Base-by-base conservation (phyloP, 805 yeast genomes). In the Candida anglica region DNA sequence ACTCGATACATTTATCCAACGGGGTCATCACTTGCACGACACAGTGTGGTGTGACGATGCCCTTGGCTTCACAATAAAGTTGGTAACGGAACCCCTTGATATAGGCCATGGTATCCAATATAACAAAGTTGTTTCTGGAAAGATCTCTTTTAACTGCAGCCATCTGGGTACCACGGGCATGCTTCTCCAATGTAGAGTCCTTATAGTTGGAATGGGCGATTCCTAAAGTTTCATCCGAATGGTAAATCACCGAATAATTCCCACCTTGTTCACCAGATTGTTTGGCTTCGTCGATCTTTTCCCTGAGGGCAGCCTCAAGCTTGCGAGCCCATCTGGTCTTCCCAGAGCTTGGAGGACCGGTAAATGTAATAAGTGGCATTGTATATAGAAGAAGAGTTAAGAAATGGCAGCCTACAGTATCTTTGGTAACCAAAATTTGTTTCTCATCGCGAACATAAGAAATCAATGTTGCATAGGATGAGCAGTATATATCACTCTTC, bases 11-110 rank as follows among this genome's bases (percentile, higher is more conserved):
- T 11, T 63, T 63, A 1, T 75, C 81, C 4, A 72, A 44, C 0
- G 96, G 81, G 13, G 84, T 76, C 47, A 88, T 73, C 1, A 85
- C 81, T 41, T 91, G 89, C 2, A 91, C 66, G 24, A 89, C 84
- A 50, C 94, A 83, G 42, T 86, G 82, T 2, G 93, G 80, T 1
- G 97, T 88, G 13, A 79, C 71, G 18, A 79, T 66, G 1, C 87
- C 82, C 54, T 89, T 91, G 24, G 96, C 89, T 56, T 93, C 98
- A 58, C 97, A 89, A 56, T 78, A 88, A 34, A 93, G 66, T 58
- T 93, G 98, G 59, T 93, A 93, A 40, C 98, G 68, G 56, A 89
- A 88, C 0, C 98, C 98, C 53, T 93, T 93, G 48, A 93, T 93
- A 54, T 93, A 93, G 26, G 86, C 79, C 48, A 88, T 66, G 2